phyloP scores from a whole-genome alignment of 345 rosid genomes.

The Xanthoceras sorbifolium region DNA sequence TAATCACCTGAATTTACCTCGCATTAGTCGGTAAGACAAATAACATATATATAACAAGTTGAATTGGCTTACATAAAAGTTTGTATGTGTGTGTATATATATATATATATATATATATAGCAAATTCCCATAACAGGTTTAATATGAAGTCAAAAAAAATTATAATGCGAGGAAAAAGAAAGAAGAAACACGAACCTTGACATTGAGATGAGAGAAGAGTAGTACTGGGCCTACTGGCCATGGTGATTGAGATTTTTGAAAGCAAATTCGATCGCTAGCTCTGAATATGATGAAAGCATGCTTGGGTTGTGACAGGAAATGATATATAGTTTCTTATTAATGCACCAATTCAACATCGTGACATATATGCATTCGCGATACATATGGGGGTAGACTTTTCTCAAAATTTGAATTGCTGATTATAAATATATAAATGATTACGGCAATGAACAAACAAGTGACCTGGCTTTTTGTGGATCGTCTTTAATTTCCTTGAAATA shows the following conservation, averaged over 20 bases:
- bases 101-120: too few species aligned
- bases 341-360: background rate
- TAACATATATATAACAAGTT: too few species aligned
- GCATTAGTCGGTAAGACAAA: too few species aligned
- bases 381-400: too few species aligned
- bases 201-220: background rate
- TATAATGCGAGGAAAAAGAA: background rate
- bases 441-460: too few species aligned
- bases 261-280: background rate
- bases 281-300: background rate
- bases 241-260: slow-evolving; percentile 21
- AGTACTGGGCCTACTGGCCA: too few species aligned
- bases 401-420: too few species aligned
- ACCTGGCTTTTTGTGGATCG: too few species aligned
- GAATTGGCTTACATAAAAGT: too few species aligned
- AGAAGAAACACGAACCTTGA: slow-evolving; percentile 7
- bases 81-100: too few species aligned
- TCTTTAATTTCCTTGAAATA: background rate
- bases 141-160: background rate
- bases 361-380: background rate
- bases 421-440: too few species aligned
- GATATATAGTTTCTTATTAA: background rate
- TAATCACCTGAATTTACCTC: too few species aligned
- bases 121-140: background rate
- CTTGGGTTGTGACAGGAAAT: background rate